Evolutionary conservation across 1,284 basidiomycete species (phyloP), one percentile per base, ranked within the genome.

Genomic region (Boletus albobrunnescens): DNA sequence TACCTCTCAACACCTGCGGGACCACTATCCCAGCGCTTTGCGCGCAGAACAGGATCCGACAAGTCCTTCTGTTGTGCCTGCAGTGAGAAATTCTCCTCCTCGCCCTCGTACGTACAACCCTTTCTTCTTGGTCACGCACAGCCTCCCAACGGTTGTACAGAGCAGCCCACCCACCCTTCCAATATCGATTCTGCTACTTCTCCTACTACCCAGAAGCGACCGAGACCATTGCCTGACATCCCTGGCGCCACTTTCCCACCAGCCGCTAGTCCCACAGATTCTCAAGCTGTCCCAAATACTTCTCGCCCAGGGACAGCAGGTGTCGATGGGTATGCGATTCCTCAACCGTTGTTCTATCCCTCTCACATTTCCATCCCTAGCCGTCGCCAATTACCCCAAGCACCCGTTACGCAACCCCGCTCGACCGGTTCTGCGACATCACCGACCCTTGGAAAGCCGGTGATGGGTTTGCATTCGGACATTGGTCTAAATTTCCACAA

Each of bases 151-250:
- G n/a, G n/a, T n/a, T n/a, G n/a, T 19, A 4, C 49, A 51, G 60
- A 52, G 16, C 53, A 46, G 50, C 51, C 23, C 51, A 56, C 39
- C 14, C 47, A 19, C 16, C 47, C 56, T 36, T 17, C 51, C 37
- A 62, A 45, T 30, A 31, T 47, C 24, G 63, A 67, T 4, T 26
- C 59, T n/a, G 24, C 61, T 1, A n/a, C 64, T 14, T 67, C 72
- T 19, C 64, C 72, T 26, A 63, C 64, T 17, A 57, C 65, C 3
- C 69, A 71, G 37, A 65, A 66, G 32, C 59, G 63, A 45, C 51
- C 46, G 6, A 51, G 66, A 20, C 66, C 66, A 4, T 47, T 68
- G 13, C 66, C 66, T 0, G 57, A 54, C 3, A 65, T 60, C 12
- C 67, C 68, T 19, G 52, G 63, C 35, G 47, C 52, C 4, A 36